Conservation (phyloP, 2,329 filamentous ascomycete species). For the Cercospora sesami region DNA sequence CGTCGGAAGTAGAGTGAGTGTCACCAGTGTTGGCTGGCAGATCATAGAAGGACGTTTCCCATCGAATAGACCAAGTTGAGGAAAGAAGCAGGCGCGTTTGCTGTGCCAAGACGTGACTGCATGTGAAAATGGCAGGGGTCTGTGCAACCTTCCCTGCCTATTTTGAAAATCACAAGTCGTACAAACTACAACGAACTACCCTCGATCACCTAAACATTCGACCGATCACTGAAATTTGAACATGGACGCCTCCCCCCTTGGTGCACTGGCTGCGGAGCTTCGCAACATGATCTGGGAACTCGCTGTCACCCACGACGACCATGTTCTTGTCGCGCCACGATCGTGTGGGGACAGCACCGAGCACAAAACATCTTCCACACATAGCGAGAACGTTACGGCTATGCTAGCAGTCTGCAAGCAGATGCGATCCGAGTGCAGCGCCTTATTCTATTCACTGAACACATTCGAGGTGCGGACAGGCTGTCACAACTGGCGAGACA, state of each 20-base stretch:
- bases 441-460: not conserved
- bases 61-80: not conserved
- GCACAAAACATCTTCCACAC: not conserved
- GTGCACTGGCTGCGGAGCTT: not conserved
- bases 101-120: not conserved
- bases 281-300: not conserved
- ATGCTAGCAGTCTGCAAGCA: not conserved
- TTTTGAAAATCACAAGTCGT: not conserved
- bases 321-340: not conserved
- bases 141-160: not conserved
- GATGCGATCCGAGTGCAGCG: not conserved
- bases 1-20: no score
- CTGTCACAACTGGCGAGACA: not conserved
- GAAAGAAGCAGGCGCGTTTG: not conserved
- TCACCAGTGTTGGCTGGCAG: no score
- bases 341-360: conserved; percentile 1
- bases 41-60: no score
- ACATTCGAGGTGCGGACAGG: not conserved
- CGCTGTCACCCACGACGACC: not conserved
- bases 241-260: not conserved
- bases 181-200: no score
- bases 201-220: no score
- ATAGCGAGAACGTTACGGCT: not conserved
- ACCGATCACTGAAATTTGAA: not conserved
- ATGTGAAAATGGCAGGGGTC: not conserved